Evolutionary conservation across 139 green algal genomes (phyloP).

Genomic region (Chlamydomonas sp.): DNA sequence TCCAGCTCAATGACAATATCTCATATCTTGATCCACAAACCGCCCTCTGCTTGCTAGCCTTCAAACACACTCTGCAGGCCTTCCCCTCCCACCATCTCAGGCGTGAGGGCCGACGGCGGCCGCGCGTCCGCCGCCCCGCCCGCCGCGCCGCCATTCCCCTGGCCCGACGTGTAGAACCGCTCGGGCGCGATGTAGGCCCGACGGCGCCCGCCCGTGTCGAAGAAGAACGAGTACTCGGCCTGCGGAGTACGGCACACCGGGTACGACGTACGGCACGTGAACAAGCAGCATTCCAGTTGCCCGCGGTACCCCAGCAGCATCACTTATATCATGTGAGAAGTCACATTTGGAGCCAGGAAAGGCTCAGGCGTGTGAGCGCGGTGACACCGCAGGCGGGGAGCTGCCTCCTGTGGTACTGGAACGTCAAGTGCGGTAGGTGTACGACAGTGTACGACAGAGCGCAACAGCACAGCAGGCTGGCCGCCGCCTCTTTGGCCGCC

Average conservation of each 20-base stretch:
- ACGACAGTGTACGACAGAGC: no score
- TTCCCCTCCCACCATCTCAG: slow-evolving; percentile 47
- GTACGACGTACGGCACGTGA: background rate
- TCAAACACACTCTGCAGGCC: background rate
- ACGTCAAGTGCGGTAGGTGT: no score
- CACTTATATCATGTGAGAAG: no score
- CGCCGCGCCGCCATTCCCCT: no score
- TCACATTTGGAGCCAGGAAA: no score
- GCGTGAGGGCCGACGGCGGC: background rate
- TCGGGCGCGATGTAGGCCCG: slow-evolving; percentile 96
- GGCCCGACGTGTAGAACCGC: slow-evolving; percentile 76
- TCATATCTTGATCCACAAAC: background rate
- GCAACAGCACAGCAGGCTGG: no score
- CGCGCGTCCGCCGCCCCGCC: background rate
- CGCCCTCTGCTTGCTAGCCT: background rate
- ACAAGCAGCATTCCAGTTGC: background rate
- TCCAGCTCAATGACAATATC: background rate
- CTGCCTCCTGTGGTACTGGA: no score
- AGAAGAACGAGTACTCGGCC: slow-evolving; percentile 98
- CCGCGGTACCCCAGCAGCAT: no score
- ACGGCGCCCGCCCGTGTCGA: slow-evolving; percentile 90
- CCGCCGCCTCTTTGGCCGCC: no score
- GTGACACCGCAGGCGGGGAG: no score
- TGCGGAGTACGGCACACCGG: slow-evolving; percentile 28
- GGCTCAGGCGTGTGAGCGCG: no score